A percentile compares a stretch with the other conserved stretches of the same genome.
phyloP scores from a whole-genome alignment of 495 filamentous ascomycete species.

The Pseudotulostoma volvatum region DNA sequence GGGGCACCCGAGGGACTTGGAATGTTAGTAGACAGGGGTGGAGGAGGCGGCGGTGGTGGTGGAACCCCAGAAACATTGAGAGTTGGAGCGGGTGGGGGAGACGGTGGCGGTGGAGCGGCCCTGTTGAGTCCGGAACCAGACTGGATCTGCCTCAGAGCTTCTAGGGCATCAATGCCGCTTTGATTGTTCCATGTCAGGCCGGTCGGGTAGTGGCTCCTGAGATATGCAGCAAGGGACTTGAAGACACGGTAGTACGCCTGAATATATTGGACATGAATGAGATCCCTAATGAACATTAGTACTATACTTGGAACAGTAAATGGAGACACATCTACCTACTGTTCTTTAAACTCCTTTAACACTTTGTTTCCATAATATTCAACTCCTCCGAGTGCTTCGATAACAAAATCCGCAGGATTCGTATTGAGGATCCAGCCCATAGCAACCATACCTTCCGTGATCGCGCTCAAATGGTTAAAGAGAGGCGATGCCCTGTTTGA shows the following conservation, averaged over 20 bases:
- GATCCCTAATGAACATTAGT: slow-evolving; percentile 38
- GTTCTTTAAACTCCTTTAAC: slow-evolving; percentile 75
- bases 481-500: slow-evolving; percentile 51
- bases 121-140: slow-evolving; percentile 28
- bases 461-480: slow-evolving; percentile 64
- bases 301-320: neutral
- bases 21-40: slow-evolving; percentile 40
- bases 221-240: slow-evolving; percentile 59
- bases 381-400: slow-evolving; percentile 59
- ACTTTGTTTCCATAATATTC: slow-evolving; percentile 89
- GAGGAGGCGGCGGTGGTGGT: slow-evolving; percentile 66
- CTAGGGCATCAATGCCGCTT: slow-evolving; percentile 52
- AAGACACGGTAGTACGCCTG: slow-evolving; percentile 79
- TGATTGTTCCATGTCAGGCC: slow-evolving; percentile 82
- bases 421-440: slow-evolving; percentile 72
- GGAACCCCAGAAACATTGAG: slow-evolving; percentile 37
- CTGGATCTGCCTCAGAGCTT: slow-evolving; percentile 49
- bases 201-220: slow-evolving; percentile 60
- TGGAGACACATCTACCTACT: slow-evolving; percentile 38
- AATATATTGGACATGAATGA: slow-evolving; percentile 68
- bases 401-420: slow-evolving; percentile 68
- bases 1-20: slow-evolving; percentile 17
- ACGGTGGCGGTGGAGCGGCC: slow-evolving; percentile 31
- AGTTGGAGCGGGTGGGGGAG: slow-evolving; percentile 41
- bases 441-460: slow-evolving; percentile 75